These are phyloP conservation scores for Hyphochytrium catenoides DNA, from an alignment of 352 stramenopile species.

Conservation along the genomic window DNA sequence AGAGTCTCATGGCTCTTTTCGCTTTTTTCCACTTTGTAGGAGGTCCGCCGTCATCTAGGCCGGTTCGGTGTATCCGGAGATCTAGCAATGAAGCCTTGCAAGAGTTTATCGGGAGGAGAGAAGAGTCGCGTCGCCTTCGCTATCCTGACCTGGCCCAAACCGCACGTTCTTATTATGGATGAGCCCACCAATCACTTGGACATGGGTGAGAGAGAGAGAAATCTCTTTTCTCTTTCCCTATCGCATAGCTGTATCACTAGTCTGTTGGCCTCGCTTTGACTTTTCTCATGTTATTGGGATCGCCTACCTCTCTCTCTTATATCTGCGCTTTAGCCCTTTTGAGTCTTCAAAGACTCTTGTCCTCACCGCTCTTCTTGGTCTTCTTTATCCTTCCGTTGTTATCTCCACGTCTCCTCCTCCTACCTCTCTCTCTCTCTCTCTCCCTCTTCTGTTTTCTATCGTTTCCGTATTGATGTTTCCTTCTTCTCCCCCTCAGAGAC, in stretches of 20 bases:
- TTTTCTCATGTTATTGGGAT: background rate
- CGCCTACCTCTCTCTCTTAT: too few relatives aligned
- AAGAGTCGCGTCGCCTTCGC: conserved; percentile 81
- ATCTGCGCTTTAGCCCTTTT: too few relatives aligned
- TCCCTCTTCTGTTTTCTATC: too few relatives aligned
- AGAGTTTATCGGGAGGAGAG: conserved; percentile 83
- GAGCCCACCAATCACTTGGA: conserved; percentile 92
- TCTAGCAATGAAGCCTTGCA: conserved; percentile 78
- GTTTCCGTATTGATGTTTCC: conserved; percentile 1
- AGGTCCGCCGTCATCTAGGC: conserved; percentile 80
- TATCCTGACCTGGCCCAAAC: conserved; percentile 76
- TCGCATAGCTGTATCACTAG: background rate
- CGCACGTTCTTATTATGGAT: conserved; percentile 89
- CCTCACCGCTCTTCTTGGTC: too few relatives aligned
- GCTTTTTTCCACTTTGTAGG: conserved; percentile 12
- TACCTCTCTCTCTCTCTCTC: too few relatives aligned
- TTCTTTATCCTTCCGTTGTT: too few relatives aligned
- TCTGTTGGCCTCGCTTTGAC: conserved; percentile 5
- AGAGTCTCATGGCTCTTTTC: too few relatives aligned
- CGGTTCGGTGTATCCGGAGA: conserved; percentile 87
- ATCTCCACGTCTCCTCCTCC: too few relatives aligned
- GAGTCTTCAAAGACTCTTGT: too few relatives aligned
- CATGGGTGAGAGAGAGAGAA: conserved; percentile 69
- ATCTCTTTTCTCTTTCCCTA: too few relatives aligned
- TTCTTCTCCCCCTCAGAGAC: conserved; percentile 20